Base-by-base conservation (phyloP, 352 stramenopile species). In the Pythium guiyangense region DNA sequence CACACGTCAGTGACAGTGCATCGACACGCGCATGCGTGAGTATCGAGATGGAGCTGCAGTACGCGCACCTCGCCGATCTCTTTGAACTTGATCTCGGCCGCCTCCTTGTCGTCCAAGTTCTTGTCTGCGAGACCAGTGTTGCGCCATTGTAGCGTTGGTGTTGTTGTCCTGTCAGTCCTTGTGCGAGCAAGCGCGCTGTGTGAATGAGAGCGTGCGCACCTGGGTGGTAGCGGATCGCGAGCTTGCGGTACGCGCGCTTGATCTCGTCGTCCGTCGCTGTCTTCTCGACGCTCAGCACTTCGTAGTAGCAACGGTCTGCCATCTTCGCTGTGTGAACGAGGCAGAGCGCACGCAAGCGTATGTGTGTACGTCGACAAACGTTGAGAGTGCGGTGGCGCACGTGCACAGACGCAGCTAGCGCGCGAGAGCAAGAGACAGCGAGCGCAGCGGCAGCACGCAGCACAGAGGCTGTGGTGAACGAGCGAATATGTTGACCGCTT, bases 61-160 rank as follows among this genome's bases (percentile, higher is more conserved):
- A 34, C 29, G 29, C 37, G 14, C 63, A 90, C 80, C 79, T 92
- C 82, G 61, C 82, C 82, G 55, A 92, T 92, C 60, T 92, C 72
- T 57, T 92, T 92, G 59, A 97, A 97, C 61, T 95, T 96, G 54
- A 88, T 65, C 53, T 93, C 86, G 6, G 89, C 88, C 29, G 79
- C 75, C 31, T 92, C 86, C 63, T 96, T 88, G 47, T 91, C 84
- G 67, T 96, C 86, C 57, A 90, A 59, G 63, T 97, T 96, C 69
- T 96, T 96, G 70, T 97, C 82, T 92, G 40, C 11, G 2, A 43
- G n/a, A n/a, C n/a, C n/a, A n/a, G n/a, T n/a, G n/a, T n/a, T n/a
- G n/a, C n/a, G n/a, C n/a, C n/a, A n/a, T n/a, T n/a, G n/a, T n/a
- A n/a, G n/a, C n/a, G n/a, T n/a, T n/a, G n/a, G n/a, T n/a, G n/a